Evolutionary conservation across 2,329 filamentous ascomycete genomes (phyloP).

Genomic region (Gnomoniopsis sp.): DNA sequence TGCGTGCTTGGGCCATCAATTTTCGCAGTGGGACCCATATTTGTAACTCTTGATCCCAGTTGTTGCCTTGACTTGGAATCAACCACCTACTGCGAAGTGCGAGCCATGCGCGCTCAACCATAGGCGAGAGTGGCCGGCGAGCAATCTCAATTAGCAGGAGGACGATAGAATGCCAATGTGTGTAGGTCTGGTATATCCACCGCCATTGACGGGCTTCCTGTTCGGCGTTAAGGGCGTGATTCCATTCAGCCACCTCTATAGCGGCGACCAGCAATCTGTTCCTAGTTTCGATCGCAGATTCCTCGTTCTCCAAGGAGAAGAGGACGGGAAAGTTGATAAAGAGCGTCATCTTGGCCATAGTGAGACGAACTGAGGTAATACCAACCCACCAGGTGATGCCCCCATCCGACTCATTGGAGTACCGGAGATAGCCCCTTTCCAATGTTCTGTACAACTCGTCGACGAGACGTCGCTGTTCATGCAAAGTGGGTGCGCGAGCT

Average conservation of each 20-base stretch:
- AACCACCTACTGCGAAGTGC: conserved; percentile 43
- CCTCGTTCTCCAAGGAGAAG: conserved; percentile 37
- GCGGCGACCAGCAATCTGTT: conserved; percentile 45
- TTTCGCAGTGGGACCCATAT: conserved; percentile 40
- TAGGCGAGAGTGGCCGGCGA: conserved; percentile 40
- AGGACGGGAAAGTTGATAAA: conserved; percentile 73
- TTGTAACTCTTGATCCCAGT: conserved; percentile 27
- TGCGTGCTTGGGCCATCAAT: conserved; percentile 35
- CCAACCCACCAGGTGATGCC: conserved; percentile 37
- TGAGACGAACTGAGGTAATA: conserved; percentile 51
- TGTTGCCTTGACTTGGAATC: conserved; percentile 30
- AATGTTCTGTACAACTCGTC: conserved; percentile 41
- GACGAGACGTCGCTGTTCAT: conserved; percentile 42
- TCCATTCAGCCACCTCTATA: conserved; percentile 54
- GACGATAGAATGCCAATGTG: conserved; percentile 56
- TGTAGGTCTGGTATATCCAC: conserved; percentile 58
- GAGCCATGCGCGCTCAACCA: conserved; percentile 44
- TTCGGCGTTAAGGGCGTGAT: conserved; percentile 49
- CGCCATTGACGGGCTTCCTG: conserved; percentile 47
- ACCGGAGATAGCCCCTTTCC: conserved; percentile 40
- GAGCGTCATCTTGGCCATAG: conserved; percentile 76
- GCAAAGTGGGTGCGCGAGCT: conserved; percentile 23
- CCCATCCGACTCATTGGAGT: conserved; percentile 26
- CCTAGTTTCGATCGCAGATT: conserved; percentile 35
- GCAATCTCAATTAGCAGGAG: conserved; percentile 51